These are phyloP conservation scores for Vitis vinifera DNA, from an alignment of 164 flowering plant genomes.

Conservation along the genomic window DNA sequence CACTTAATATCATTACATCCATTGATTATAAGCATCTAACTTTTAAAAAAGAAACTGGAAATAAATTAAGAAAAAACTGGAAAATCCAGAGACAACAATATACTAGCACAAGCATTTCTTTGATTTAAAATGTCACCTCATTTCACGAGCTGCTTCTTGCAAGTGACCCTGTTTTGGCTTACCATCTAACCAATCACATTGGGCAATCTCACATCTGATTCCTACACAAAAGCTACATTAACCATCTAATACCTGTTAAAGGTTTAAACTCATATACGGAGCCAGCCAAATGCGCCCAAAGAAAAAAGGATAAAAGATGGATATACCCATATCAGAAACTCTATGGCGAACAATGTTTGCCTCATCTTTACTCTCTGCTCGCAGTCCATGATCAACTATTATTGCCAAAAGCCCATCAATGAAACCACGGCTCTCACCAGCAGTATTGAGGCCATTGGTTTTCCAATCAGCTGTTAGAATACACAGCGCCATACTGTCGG, in stretches of 20 bases:
- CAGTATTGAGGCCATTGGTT: constrained; percentile 27
- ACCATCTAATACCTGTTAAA: constrained; percentile 6
- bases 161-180: constrained; percentile 80
- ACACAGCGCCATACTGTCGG: constrained; percentile 89
- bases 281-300: neutral
- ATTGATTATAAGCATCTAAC: too few species aligned
- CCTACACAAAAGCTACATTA: constrained; percentile 47
- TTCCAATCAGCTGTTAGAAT: constrained; percentile 77
- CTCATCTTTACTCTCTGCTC: constrained; percentile 83
- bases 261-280: neutral
- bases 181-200: constrained; percentile 75
- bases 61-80: too few species aligned
- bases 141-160: constrained; percentile 90
- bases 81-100: too few species aligned
- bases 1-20: too few species aligned
- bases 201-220: constrained; percentile 67
- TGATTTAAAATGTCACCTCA: constrained; percentile 50
- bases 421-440: constrained; percentile 23
- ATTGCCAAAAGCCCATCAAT: constrained; percentile 78
- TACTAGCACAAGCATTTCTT: too few species aligned
- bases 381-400: constrained; percentile 84
- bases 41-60: too few species aligned
- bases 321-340: constrained; percentile 71
- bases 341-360: constrained; percentile 52
- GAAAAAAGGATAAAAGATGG: neutral